Percentiles rank a stretch among this genome's conserved stretches.
phyloP scores from a whole-genome alignment of 1,139 yeast genomes.

The Candida tetrigidarum region DNA sequence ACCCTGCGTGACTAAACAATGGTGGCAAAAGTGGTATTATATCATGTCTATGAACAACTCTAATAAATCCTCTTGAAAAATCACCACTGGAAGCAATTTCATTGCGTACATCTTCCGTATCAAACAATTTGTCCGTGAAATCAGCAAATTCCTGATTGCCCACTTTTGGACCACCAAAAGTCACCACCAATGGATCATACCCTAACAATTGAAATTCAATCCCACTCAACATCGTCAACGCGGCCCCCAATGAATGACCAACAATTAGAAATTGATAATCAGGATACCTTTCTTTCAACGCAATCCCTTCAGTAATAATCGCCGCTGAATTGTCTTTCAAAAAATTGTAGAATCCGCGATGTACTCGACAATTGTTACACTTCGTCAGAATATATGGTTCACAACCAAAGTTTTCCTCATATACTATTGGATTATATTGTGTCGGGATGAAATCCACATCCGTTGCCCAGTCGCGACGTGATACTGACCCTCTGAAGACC shows the following conservation, averaged over 20 bases:
- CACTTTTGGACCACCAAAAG: conserved; percentile 65
- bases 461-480: conserved; percentile 59
- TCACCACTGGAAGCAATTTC: conserved; percentile 15
- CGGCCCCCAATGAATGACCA: conserved; percentile 81
- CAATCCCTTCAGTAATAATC: conserved; percentile 36
- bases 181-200: conserved; percentile 52
- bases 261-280: conserved; percentile 54
- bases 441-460: conserved; percentile 52
- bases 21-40: conserved; percentile 65
- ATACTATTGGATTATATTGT: conserved; percentile 37
- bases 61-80: conserved; percentile 38
- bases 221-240: conserved; percentile 63
- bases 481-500: conserved; percentile 61
- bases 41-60: conserved; percentile 63
- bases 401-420: conserved; percentile 17
- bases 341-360: conserved; percentile 59
- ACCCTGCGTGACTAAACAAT: conserved; percentile 51
- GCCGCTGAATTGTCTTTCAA: conserved; percentile 41
- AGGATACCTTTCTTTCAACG: conserved; percentile 37
- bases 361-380: conserved; percentile 59
- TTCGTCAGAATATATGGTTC: conserved; percentile 20
- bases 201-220: conserved; percentile 60
- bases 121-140: conserved; percentile 56
- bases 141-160: conserved; percentile 56
- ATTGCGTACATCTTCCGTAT: conserved; percentile 29